Evolutionary conservation across 768 basidiomycete genomes (phyloP).

Genomic region (Lentinula lateritia): DNA sequence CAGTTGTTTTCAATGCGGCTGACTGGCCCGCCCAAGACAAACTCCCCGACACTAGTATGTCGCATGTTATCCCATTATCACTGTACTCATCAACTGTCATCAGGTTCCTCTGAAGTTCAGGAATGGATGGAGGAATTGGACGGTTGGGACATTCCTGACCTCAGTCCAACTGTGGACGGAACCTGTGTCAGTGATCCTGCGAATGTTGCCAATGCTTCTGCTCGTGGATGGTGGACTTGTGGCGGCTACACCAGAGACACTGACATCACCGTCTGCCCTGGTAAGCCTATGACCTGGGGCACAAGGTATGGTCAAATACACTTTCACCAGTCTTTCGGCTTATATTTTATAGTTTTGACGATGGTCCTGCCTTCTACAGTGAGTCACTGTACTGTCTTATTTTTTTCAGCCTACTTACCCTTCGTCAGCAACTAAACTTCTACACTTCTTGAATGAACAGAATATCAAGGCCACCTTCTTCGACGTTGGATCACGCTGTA

Average conservation of each 20-base stretch:
- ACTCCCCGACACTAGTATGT: constrained; percentile 52
- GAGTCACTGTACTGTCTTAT: constrained; percentile 21
- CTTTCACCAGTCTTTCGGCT: not conserved
- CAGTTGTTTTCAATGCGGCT: constrained; percentile 30
- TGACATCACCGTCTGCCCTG: constrained; percentile 66
- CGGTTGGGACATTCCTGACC: constrained; percentile 60
- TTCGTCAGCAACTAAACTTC: constrained; percentile 34
- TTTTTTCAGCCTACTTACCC: constrained; percentile 44
- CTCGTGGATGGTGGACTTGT: constrained; percentile 89
- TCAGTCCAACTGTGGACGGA: constrained; percentile 62
- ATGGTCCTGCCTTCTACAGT: constrained; percentile 85
- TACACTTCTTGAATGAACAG: constrained; percentile 64
- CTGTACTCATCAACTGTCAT: not conserved
- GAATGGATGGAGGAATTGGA: constrained; percentile 76
- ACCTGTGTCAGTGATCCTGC: constrained; percentile 57
- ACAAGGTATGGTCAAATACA: constrained; percentile 39
- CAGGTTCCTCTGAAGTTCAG: constrained; percentile 57
- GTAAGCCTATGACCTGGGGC: constrained; percentile 64
- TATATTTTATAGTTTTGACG: constrained; percentile 55
- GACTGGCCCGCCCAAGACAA: constrained; percentile 64
- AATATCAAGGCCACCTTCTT: constrained; percentile 83
- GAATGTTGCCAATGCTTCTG: constrained; percentile 50
- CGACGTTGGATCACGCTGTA: constrained; percentile 79
- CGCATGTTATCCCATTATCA: constrained; percentile 3
- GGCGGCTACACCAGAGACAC: constrained; percentile 58